Base-by-base conservation (phyloP, 2,329 filamentous ascomycete species). In the Oidium heveae region DNA sequence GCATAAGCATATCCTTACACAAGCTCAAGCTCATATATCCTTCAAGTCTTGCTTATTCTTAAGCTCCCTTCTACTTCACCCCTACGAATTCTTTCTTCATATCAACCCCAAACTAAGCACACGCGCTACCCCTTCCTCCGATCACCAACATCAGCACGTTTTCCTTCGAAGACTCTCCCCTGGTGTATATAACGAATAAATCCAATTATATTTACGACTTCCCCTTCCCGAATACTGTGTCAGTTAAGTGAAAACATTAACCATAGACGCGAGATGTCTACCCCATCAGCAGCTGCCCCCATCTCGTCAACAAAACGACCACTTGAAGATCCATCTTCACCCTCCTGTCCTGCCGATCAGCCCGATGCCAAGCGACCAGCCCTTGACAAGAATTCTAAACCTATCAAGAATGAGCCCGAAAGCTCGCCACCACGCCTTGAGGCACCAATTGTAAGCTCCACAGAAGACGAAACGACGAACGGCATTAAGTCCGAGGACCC, bases 291-390 rank as follows among this genome's bases (percentile, higher is more conserved):
- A 58, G 68, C 70, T 57, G 69, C 69, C 58, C 77, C 78, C 53
- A 82, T 80, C 56, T 79, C 85, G 65, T 81, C 79, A 62, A 73
- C 77, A 59, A 98, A 98, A 77, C 87, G 91, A 65, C 91, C 91
- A 58, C 79, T 98, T 60, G 91, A 98, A 74, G 91, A 96, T 66
- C 84, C 89, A 12, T 96, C 91, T 18, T 98, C 91, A 10, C 91
- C 91, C 37, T 94, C 87, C 34, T 84, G 84, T 58, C 82, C 84
- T 41, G 86, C 79, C 66, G 91, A 96, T 64, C 88, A 95, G 67
- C 91, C 93, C 54, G 91, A 98, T 63, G 91, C 91, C 58, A 98
- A 98, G 73, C 85, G 91, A 61, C 91, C 86, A 52, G 91, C 91
- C 41, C 79, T 98, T 58, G 89, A 96, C 71, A 98, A 96, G 73